Percentiles rank a stretch among this genome's conserved stretches.
phyloP scores from a whole-genome alignment of 2,329 filamentous ascomycete genomes.

The Penicillium sp. region DNA sequence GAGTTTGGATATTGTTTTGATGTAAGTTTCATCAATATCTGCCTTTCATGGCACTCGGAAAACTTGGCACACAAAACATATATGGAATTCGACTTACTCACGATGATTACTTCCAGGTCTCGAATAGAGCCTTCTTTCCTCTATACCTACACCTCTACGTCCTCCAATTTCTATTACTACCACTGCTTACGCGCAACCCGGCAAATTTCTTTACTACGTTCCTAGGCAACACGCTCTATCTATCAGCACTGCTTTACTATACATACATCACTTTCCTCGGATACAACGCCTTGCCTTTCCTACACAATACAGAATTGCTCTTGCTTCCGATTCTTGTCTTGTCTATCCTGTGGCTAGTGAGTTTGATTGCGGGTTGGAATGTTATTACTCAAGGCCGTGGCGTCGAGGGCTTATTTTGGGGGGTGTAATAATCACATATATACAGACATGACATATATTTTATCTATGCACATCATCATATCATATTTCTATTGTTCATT shows the following conservation, averaged over 20 bases:
- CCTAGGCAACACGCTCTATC: constrained; percentile 62
- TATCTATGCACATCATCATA: constrained; percentile 25
- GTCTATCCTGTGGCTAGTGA: constrained; percentile 56
- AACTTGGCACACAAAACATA: neutral
- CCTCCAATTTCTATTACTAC: constrained; percentile 64
- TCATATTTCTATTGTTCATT: neutral
- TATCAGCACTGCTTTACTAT: constrained; percentile 64
- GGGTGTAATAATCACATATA: constrained; percentile 25
- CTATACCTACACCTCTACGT: constrained; percentile 65
- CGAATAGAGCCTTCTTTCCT: constrained; percentile 64
- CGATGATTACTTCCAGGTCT: constrained; percentile 40
- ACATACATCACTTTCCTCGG: constrained; percentile 66
- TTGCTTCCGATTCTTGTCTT: constrained; percentile 60
- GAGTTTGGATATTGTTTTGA: constrained; percentile 72
- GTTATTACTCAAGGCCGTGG: constrained; percentile 42
- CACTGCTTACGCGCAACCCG: constrained; percentile 46
- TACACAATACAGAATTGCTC: constrained; percentile 64
- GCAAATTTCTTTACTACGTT: constrained; percentile 48
- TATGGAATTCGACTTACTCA: neutral
- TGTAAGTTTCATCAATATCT: constrained; percentile 39
- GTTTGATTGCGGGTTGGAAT: constrained; percentile 45
- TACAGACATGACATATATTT: constrained; percentile 11
- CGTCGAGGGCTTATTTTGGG: constrained; percentile 43
- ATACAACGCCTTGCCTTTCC: constrained; percentile 65
- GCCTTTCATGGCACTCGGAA: neutral